These are phyloP conservation scores for Elsinoe necatrix DNA, from an alignment of 2,329 filamentous ascomycete species.

Conservation along the genomic window DNA sequence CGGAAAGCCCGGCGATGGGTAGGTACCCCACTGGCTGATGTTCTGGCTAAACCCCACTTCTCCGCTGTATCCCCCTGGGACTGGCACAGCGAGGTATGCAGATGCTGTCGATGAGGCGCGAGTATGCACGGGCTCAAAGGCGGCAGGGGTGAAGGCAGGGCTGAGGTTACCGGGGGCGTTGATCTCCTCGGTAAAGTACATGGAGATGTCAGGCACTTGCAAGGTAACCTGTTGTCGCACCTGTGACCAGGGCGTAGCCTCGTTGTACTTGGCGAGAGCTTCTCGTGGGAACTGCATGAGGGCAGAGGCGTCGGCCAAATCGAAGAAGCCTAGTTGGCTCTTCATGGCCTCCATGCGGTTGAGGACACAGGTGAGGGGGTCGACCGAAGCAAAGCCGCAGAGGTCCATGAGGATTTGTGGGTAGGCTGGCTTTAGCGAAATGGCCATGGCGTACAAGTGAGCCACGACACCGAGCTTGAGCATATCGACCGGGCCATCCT, in stretches of 20 bases:
- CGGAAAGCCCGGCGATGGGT: constrained; percentile 29
- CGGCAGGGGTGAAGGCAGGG: constrained; percentile 43
- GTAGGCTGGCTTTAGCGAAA: constrained; percentile 83
- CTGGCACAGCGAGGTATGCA: constrained; percentile 39
- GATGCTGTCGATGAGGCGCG: constrained; percentile 25
- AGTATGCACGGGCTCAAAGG: constrained; percentile 31
- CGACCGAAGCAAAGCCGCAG: constrained; percentile 57
- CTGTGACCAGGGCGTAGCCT: constrained; percentile 32
- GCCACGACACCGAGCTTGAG: constrained; percentile 70
- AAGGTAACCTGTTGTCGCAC: constrained; percentile 25
- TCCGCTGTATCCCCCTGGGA: constrained; percentile 19
- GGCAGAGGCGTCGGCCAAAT: constrained; percentile 36
- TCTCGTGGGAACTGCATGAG: constrained; percentile 41
- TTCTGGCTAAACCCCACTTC: constrained; percentile 24
- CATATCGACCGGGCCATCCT: constrained; percentile 53
- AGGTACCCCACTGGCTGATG: constrained; percentile 27
- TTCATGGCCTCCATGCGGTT: constrained; percentile 62
- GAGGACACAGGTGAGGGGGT: constrained; percentile 79
- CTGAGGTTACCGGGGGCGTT: constrained; percentile 38
- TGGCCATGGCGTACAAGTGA: constrained; percentile 81
- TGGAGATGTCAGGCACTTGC: constrained; percentile 33
- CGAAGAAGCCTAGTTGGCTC: constrained; percentile 33
- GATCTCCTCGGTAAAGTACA: constrained; percentile 29
- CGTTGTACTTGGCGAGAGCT: constrained; percentile 36
- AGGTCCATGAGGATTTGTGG: constrained; percentile 86